phyloP scores from a whole-genome alignment of 2,329 filamentous ascomycete species.

The Pyrenochaeta sp. region DNA sequence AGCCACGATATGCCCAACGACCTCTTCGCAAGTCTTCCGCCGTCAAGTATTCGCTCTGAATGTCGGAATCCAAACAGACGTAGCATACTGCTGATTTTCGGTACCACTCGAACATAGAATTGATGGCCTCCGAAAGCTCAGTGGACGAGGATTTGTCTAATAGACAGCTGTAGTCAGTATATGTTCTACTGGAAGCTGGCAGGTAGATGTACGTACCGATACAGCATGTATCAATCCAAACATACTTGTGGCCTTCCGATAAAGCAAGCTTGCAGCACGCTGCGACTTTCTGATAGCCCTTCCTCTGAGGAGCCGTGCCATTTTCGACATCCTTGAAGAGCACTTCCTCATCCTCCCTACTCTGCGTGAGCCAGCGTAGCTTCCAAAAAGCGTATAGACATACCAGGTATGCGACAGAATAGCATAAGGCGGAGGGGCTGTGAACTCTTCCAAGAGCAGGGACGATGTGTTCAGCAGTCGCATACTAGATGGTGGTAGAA shows the following conservation, averaged over 20 bases:
- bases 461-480: constrained; percentile 3
- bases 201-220: background rate
- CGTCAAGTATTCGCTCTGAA: background rate
- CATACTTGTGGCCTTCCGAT: background rate
- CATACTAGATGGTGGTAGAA: background rate
- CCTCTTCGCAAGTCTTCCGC: background rate
- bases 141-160: background rate
- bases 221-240: constrained; percentile 7
- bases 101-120: constrained; percentile 3
- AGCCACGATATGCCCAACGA: background rate
- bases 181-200: no score
- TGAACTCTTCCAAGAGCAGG: background rate
- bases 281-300: background rate
- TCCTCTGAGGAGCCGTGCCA: background rate
- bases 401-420: constrained; percentile 8
- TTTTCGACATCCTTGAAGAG: constrained; percentile 1
- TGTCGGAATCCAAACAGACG: background rate
- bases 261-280: background rate
- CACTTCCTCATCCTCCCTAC: background rate
- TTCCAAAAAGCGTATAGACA: background rate
- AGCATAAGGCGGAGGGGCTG: constrained; percentile 2
- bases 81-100: constrained; percentile 1
- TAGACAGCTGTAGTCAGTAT: background rate
- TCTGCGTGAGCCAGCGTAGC: background rate
- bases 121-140: constrained; percentile 6